Percentiles rank a stretch among this genome's conserved stretches.
These are phyloP conservation scores for Coprinopsis cinerea DNA, from an alignment of 768 basidiomycete species.

Conservation along the genomic window DNA sequence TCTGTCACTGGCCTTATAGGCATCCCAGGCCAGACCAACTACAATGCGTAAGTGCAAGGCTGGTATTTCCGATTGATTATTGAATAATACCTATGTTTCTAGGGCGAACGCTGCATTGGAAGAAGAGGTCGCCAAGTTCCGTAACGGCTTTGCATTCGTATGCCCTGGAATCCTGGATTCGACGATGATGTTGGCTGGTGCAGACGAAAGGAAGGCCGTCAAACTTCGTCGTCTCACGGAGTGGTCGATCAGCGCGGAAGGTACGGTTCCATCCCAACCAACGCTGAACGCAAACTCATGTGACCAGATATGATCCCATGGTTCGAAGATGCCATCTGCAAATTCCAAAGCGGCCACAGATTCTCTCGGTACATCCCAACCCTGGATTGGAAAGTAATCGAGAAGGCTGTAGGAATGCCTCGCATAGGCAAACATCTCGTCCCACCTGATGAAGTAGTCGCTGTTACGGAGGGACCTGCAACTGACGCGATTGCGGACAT, in stretches of 20 bases:
- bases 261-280: constrained; percentile 1
- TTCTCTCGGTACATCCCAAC: constrained; percentile 27
- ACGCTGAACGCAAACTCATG: constrained; percentile 3
- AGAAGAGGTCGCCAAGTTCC: constrained; percentile 16
- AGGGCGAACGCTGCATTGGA: constrained; percentile 31
- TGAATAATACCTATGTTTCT: background rate
- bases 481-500: constrained; percentile 10
- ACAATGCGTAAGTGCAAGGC: constrained; percentile 21
- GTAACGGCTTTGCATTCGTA: constrained; percentile 28
- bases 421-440: constrained; percentile 14
- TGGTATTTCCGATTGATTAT: background rate
- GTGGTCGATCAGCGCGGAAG: constrained; percentile 15
- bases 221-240: constrained; percentile 10
- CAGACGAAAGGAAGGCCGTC: constrained; percentile 9
- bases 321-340: constrained; percentile 26
- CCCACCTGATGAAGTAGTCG: constrained; percentile 5
- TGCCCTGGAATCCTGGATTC: constrained; percentile 26
- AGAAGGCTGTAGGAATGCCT: constrained; percentile 19
- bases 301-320: constrained; percentile 22
- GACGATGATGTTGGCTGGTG: constrained; percentile 12
- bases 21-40: constrained; percentile 32
- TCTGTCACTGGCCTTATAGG: constrained; percentile 29
- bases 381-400: constrained; percentile 24
- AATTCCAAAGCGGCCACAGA: constrained; percentile 18
- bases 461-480: constrained; percentile 7